A percentile compares a stretch with the other conserved stretches of the same genome.
These are phyloP conservation scores for Glycine soja DNA, from an alignment of 306 rosid genomes.

Conservation along the genomic window DNA sequence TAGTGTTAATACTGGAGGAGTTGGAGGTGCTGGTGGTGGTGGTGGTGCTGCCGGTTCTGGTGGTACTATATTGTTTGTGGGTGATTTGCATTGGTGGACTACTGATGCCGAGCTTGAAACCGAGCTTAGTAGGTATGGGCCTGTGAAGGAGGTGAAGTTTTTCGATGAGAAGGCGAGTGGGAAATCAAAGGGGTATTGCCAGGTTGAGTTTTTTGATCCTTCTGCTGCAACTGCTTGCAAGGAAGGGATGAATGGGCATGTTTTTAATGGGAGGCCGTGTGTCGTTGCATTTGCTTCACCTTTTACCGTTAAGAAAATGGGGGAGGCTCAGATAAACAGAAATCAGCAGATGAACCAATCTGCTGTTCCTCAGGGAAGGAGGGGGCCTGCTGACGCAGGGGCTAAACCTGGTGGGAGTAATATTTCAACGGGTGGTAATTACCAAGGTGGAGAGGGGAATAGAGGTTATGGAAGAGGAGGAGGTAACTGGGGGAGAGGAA, in stretches of 20 bases:
- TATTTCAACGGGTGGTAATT: conserved; percentile 84
- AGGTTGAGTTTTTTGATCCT: conserved; percentile 88
- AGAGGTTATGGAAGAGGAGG: conserved; percentile 95
- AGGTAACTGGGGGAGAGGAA: conserved; percentile 94
- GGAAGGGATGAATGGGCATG: conserved; percentile 89
- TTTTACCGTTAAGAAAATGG: conserved; percentile 89
- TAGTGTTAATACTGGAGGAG: conserved; percentile 49
- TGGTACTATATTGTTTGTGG: conserved; percentile 84
- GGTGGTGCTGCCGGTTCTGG: conserved; percentile 51
- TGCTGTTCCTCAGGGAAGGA: conserved; percentile 57
- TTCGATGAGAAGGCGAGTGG: conserved; percentile 97
- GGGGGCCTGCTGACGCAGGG: conserved; percentile 74
- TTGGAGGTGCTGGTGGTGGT: conserved; percentile 39
- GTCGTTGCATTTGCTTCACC: conserved; percentile 91
- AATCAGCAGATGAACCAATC: conserved; percentile 76
- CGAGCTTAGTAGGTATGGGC: conserved; percentile 86
- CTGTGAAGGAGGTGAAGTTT: conserved; percentile 93
- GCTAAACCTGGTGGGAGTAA: conserved; percentile 73
- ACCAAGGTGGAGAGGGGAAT: conserved; percentile 88
- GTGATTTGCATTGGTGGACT: conserved; percentile 99
- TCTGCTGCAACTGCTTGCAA: conserved; percentile 77
- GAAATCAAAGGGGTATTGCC: conserved; percentile 95
- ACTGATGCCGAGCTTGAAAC: conserved; percentile 91
- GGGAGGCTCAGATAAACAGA: conserved; percentile 86
- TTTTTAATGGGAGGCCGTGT: conserved; percentile 87